phyloP scores from a whole-genome alignment of 331 rosid genomes.

The Phaseolus coccineus region DNA sequence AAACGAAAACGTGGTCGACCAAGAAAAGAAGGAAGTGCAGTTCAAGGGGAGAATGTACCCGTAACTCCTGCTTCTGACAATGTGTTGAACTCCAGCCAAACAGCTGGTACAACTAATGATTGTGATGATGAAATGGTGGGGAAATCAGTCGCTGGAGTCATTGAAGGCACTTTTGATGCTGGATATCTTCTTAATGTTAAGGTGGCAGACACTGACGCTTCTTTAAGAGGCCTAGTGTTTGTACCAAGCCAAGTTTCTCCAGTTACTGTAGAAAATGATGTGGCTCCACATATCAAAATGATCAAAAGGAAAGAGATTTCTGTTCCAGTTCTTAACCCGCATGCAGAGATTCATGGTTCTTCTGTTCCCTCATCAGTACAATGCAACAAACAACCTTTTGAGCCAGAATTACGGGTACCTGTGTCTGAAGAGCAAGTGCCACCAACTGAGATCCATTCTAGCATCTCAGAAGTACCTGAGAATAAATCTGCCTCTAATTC shows the following conservation, averaged over 20 bases:
- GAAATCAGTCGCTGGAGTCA: constrained; percentile 63
- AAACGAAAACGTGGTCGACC: constrained; percentile 84
- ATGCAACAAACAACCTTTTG: constrained; percentile 48
- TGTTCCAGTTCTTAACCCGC: constrained; percentile 47
- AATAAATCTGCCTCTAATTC: constrained; percentile 40
- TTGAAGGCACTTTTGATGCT: constrained; percentile 64
- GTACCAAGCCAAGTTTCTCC: constrained; percentile 54
- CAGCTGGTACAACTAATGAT: constrained; percentile 26
- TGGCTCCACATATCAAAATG: constrained; percentile 65
- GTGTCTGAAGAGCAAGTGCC: constrained; percentile 43
- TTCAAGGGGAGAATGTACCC: constrained; percentile 37
- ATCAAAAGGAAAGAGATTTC: constrained; percentile 57
- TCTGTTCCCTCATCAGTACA: constrained; percentile 48
- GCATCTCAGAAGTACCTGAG: constrained; percentile 32
- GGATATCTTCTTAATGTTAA: constrained; percentile 71
- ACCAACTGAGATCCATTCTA: constrained; percentile 42
- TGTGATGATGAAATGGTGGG: constrained; percentile 60
- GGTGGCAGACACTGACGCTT: constrained; percentile 49
- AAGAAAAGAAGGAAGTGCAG: constrained; percentile 57
- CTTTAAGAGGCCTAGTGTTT: constrained; percentile 66
- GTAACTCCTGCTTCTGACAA: constrained; percentile 34
- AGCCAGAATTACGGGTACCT: constrained; percentile 40
- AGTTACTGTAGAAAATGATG: constrained; percentile 59
- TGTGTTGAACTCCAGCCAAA: constrained; percentile 32
- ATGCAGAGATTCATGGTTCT: constrained; percentile 41